Conservation (phyloP, 2,329 filamentous ascomycete species). For the Colletotrichum sp. region DNA sequence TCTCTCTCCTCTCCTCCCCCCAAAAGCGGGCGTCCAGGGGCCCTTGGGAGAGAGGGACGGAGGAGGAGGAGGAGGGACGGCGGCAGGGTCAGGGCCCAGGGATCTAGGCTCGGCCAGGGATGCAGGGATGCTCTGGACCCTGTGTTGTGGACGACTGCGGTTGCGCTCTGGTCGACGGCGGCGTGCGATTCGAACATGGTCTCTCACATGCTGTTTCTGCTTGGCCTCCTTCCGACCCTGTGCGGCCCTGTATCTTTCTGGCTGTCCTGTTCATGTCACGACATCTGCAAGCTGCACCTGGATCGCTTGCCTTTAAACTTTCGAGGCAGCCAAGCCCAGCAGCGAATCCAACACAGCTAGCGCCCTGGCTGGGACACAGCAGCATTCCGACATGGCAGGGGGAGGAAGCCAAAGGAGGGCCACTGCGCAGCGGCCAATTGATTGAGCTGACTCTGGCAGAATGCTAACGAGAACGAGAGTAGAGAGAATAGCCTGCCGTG, state of each 20-base stretch:
- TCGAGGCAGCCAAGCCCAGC: neutral
- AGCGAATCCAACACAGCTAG: neutral
- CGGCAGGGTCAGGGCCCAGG: neutral
- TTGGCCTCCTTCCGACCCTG: neutral
- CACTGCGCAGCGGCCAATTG: neutral
- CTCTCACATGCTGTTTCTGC: neutral
- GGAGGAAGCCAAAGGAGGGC: neutral
- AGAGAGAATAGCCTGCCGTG: neutral
- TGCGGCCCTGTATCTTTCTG: neutral
- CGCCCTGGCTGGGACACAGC: neutral
- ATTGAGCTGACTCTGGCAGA: neutral
- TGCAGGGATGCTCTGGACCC: constrained; percentile 18
- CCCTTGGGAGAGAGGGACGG: neutral
- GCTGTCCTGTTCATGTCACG: neutral
- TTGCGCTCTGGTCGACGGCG: neutral
- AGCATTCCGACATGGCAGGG: neutral
- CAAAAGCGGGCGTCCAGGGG: neutral
- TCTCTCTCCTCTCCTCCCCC: neutral
- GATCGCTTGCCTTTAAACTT: constrained; percentile 2
- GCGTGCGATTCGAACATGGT: constrained; percentile 8
- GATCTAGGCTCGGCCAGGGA: constrained; percentile 6
- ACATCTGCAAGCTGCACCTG: neutral
- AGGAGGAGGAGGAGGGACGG: neutral
- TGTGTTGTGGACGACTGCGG: neutral
- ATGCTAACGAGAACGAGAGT: neutral